phyloP scores from a whole-genome alignment of 2,329 filamentous ascomycete genomes.

The Ambrosiella beaveri region DNA sequence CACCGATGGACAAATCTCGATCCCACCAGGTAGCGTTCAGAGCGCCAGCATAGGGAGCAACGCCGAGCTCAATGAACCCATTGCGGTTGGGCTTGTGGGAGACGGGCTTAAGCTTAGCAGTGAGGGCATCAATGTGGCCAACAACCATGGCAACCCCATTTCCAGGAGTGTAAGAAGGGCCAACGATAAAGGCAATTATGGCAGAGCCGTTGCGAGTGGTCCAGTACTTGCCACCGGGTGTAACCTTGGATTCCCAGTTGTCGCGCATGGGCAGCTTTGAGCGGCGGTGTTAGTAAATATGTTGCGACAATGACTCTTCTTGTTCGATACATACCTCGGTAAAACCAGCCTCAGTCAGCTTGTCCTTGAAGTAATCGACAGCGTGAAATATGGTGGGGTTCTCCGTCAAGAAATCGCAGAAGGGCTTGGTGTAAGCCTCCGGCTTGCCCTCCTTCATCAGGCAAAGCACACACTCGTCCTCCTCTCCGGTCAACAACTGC shows the following conservation, averaged over 20 bases:
- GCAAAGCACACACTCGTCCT: conserved; percentile 21
- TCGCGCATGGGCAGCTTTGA: conserved; percentile 57
- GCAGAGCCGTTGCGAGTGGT: conserved; percentile 71
- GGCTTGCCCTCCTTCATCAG: conserved; percentile 27
- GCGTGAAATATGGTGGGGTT: conserved; percentile 92
- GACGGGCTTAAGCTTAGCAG: conserved; percentile 79
- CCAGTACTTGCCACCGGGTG: conserved; percentile 77
- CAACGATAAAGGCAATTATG: conserved; percentile 70
- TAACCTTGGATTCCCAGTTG: conserved; percentile 54
- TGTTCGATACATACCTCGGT: conserved; percentile 37
- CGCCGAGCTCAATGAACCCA: conserved; percentile 75
- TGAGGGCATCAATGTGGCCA: conserved; percentile 84
- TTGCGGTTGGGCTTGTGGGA: conserved; percentile 69
- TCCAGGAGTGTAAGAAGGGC: conserved; percentile 62
- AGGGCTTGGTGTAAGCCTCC: conserved; percentile 62
- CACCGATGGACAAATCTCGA: conserved; percentile 78
- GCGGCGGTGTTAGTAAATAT: background rate
- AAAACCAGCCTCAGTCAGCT: conserved; percentile 58
- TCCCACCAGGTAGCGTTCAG: conserved; percentile 94
- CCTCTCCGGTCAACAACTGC: no score
- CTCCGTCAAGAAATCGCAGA: conserved; percentile 69
- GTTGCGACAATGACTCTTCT: conserved; percentile 12
- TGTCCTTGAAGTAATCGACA: conserved; percentile 58
- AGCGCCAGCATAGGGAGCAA: conserved; percentile 81
- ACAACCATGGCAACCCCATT: conserved; percentile 80